These are phyloP conservation scores for Lactarius akahatsu DNA, from an alignment of 768 basidiomycete species.

Conservation along the genomic window DNA sequence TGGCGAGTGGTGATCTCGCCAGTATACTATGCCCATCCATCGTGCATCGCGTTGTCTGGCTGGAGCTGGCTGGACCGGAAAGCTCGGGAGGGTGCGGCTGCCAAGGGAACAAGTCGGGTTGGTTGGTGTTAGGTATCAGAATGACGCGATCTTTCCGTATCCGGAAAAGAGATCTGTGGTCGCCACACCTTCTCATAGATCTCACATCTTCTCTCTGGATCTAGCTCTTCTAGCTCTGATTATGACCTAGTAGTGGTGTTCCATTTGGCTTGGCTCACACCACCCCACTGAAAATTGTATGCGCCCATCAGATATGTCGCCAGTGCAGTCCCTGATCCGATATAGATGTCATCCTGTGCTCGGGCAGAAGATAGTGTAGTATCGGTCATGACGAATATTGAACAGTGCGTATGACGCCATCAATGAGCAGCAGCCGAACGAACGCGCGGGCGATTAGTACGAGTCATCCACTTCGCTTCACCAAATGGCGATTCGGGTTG, in stretches of 20 bases:
- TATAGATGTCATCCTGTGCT: not conserved
- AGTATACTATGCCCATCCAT: not conserved
- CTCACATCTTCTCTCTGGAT: not conserved
- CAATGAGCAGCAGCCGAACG: conserved; percentile 5
- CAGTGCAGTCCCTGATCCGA: not conserved
- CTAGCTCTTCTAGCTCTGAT: not conserved
- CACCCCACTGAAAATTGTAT: not conserved
- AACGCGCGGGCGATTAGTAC: conserved; percentile 7
- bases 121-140: too few species aligned
- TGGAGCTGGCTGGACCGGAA: not conserved
- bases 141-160: conserved; percentile 8
- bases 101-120: not conserved
- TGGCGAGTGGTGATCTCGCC: not conserved
- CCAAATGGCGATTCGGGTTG: not conserved
- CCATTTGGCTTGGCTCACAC: not conserved
- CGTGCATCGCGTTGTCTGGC: not conserved
- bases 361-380: not conserved
- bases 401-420: not conserved
- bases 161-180: not conserved
- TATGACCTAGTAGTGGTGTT: not conserved
- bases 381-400: not conserved
- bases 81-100: not conserved
- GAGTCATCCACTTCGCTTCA: not conserved
- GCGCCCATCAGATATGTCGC: not conserved
- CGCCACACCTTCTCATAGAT: not conserved